phyloP scores from a whole-genome alignment of 345 rosid species.

The Aquilaria sinensis region DNA sequence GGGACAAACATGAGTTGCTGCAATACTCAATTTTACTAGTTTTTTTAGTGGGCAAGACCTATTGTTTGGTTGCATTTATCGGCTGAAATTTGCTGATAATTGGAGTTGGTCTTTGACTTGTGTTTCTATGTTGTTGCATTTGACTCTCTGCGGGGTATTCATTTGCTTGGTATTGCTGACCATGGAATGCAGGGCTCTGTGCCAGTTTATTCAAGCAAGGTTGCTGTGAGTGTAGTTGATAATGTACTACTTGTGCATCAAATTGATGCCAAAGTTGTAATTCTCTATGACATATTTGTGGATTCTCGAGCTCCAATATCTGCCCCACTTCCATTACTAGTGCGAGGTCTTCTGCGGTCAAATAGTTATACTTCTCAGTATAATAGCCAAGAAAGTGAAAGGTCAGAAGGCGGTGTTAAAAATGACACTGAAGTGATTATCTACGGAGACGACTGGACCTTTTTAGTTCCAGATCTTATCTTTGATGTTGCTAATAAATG shows the following conservation, averaged over 20 bases:
- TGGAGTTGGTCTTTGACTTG: neutral
- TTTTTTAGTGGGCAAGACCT: too few species aligned
- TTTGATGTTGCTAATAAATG: conserved; percentile 63
- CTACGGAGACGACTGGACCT: conserved; percentile 90
- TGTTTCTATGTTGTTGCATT: neutral
- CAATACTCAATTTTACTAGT: too few species aligned
- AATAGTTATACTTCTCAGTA: conserved; percentile 37
- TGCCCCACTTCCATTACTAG: conserved; percentile 91
- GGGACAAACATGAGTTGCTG: too few species aligned
- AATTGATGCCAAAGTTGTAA: conserved; percentile 91
- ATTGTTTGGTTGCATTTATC: neutral
- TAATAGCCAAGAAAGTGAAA: conserved; percentile 41
- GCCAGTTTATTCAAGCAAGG: conserved; percentile 87
- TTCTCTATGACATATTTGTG: conserved; percentile 83
- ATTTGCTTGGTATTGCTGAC: too few species aligned
- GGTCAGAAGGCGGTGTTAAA: conserved; percentile 37
- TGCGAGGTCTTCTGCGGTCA: conserved; percentile 68
- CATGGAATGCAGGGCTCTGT: conserved; percentile 67
- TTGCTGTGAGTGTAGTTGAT: conserved; percentile 83
- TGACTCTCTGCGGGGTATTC: neutral
- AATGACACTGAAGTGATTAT: conserved; percentile 46
- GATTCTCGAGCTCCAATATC: conserved; percentile 97
- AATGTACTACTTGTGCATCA: conserved; percentile 95
- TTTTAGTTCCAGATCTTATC: conserved; percentile 85
- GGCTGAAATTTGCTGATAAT: conserved; percentile 1